Evolutionary conservation across 192 early-diverging fungal genomes (phyloP), one percentile per base, ranked within the genome.

Genomic region (Gryganskiella cystojenkinii): DNA sequence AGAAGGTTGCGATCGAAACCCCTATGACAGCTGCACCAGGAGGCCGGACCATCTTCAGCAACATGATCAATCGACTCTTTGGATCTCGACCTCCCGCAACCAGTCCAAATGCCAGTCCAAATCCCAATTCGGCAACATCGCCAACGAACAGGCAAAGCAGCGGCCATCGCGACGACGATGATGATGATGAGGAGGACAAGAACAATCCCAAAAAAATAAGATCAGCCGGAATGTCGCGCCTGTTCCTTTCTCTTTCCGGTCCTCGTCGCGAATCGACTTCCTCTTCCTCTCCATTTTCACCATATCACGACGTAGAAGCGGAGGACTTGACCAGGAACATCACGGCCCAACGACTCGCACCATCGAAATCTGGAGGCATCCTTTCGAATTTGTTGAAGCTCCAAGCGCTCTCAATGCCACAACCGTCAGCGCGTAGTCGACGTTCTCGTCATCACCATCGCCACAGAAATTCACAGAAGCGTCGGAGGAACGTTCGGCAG

Each of bases 381-480:
- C 67, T 78, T 8, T 78, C 74, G 3, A 78, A 78, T 42, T 35
- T 78, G 10, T 61, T 78, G 46, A 63, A 66, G 40, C 30, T 78
- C 4, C 74, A 78, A 11, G 67, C 61, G 22, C 56, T 78, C 7
- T 68, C 66, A 2, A 37, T 62, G 22, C 67, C 74, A 30, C 58
- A 61, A 17, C 42, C 60, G 28, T 30, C 56, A 17, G 52, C 56
- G 9, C 47, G 14, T 7, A 55, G 45, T 22, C 67, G 43, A n/a
- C 50, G 52, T 3, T 33, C 46, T n/a, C 64, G 40, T 31, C 65
- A 51, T 9, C 49, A 20, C 8, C 44, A 47, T 27, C 31, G 34
- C 6, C 45, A 15, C 11, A 51, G 34, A 10, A 52, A 47, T n/a
- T 13, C 24, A 3, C 61, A 14, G 34, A 59, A 34, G 25, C 61